phyloP scores from a whole-genome alignment of 1,284 basidiomycete species.

The Quambalaria eucalypti region DNA sequence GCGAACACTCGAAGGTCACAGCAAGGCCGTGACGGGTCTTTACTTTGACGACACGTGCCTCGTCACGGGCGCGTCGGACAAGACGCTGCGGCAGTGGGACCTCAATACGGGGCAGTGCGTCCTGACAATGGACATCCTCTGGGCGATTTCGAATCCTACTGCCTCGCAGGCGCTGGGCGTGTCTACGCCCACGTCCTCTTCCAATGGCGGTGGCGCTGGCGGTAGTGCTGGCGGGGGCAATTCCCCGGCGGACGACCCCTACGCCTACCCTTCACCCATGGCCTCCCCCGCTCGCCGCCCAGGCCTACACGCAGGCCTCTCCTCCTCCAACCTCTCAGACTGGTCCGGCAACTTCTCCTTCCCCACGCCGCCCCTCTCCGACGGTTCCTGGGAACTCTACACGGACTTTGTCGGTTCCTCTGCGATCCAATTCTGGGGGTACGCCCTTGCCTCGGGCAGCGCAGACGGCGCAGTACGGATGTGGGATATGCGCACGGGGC shows the following conservation, averaged over 20 bases:
- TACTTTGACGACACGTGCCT: slow-evolving; percentile 92
- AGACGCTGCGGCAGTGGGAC: slow-evolving; percentile 97
- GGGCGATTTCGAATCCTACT: slow-evolving; percentile 91
- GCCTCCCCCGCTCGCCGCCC: background rate
- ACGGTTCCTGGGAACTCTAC: slow-evolving; percentile 86
- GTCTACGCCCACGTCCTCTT: background rate
- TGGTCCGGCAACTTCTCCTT: slow-evolving; percentile 52
- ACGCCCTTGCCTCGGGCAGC: slow-evolving; percentile 89
- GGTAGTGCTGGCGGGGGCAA: background rate
- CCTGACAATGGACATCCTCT: slow-evolving; percentile 98
- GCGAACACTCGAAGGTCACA: slow-evolving; percentile 77
- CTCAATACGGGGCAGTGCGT: slow-evolving; percentile 92
- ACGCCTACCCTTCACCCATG: background rate
- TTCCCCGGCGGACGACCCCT: background rate
- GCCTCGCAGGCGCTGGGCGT: slow-evolving; percentile 50
- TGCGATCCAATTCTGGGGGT: slow-evolving; percentile 96
- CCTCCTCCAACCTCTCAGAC: slow-evolving; percentile 10
- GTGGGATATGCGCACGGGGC: slow-evolving; percentile 99
- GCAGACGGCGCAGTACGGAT: slow-evolving; percentile 94
- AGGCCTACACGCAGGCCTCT: background rate
- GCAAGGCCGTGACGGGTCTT: slow-evolving; percentile 78
- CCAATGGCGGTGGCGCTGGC: background rate
- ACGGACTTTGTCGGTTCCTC: slow-evolving; percentile 79
- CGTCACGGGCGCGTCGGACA: slow-evolving; percentile 94
- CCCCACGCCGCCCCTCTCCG: slow-evolving; percentile 76